Percentiles rank a stretch among this genome's conserved stretches.
Conservation (phyloP, 306 rosid species). For the Myrica gale region DNA sequence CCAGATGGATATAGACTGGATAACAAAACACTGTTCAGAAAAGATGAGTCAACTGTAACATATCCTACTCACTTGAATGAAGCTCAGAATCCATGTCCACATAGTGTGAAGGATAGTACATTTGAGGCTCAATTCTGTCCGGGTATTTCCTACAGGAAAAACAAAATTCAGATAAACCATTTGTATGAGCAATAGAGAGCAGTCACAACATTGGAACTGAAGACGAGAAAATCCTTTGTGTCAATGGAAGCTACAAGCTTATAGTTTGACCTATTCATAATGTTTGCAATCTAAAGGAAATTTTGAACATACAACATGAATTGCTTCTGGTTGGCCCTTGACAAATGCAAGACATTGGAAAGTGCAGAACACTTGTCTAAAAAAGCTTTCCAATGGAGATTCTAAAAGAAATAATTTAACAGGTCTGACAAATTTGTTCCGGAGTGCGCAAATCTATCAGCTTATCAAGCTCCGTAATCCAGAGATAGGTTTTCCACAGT, state of each 20-base stretch:
- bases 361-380: not conserved
- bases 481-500: not conserved
- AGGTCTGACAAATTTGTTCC: not conserved
- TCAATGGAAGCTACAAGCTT: not conserved
- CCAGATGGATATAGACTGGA: not conserved
- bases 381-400: not conserved
- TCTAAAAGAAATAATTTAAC: not conserved
- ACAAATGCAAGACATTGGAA: too few species aligned
- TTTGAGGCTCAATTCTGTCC: slow-evolving; percentile 46
- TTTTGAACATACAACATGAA: not conserved
- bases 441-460: not conserved
- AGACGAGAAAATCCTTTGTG: not conserved
- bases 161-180: slow-evolving; percentile 3
- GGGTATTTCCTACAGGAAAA: slow-evolving; percentile 51
- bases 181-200: not conserved
- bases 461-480: not conserved
- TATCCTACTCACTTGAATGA: slow-evolving; percentile 52
- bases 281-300: not conserved
- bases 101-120: slow-evolving; percentile 32
- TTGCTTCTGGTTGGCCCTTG: not conserved
- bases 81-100: slow-evolving; percentile 46
- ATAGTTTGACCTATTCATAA: not conserved
- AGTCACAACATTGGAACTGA: not conserved
- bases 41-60: slow-evolving; percentile 1
- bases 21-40: not conserved